Base-by-base conservation (phyloP, 495 filamentous ascomycete species). In the Eremomyces bilateralis region DNA sequence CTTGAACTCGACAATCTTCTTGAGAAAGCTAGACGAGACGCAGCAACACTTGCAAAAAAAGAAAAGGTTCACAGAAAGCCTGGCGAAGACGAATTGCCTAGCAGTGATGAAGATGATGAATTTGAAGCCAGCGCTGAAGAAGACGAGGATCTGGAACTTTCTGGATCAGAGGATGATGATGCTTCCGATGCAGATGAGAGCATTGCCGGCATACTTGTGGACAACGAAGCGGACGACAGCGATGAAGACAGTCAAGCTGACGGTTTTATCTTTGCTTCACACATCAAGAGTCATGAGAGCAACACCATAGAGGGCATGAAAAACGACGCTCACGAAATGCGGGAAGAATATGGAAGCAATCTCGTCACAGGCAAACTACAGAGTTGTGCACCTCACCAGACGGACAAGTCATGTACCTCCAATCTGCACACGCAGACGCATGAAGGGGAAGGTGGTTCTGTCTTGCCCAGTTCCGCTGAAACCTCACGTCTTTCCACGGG, bases 1-100 rank as follows among this genome's bases (percentile, higher is more conserved):
- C 71, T 74, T 18, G 69, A 83, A 38, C 67, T 93, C 15, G 90
- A 95, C 41, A 72, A 93, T 42, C 61, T 94, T 24, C 61, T 97
- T 21, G 76, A 84, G 19, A 80, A 73, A 42, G 88, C 84, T 15
- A 63, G 84, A 27, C 60, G 67, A 41, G 80, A 94, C 48, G 82
- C 71, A 11, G 67, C 80, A 31, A 72, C 74, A 31, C 75, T 99
- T 33, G 73, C 73, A 46, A 67, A 73, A 46, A 54, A 66, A 31
- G 88, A 97, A 50, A 68, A 71, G 37, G 74, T 62, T 18, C 69
- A 71, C 1, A 83, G 71, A 54, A 65, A 64, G 42, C 66, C 63
- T 32, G 62, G 61, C 21, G 65, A 61, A 39, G 60, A 57, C 20
- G 62, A 67, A 41, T 61, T 63, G 15, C 51, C 65, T 4, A 69